Base-by-base conservation (phyloP, 2,329 filamentous ascomycete genomes). In the Neopestalotiopsis clavispora region DNA sequence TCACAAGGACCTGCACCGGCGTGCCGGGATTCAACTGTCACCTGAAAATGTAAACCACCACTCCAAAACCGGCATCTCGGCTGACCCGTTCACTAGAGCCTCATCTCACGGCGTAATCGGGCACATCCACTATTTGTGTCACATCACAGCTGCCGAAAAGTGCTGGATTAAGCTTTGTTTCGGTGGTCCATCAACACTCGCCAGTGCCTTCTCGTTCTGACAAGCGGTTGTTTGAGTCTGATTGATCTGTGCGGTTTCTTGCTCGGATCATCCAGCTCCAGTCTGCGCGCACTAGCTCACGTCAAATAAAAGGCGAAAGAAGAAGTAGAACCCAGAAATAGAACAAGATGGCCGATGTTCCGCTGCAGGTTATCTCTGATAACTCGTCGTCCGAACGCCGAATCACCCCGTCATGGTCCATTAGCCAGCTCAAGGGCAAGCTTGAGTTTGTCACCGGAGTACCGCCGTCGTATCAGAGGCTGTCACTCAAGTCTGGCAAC, bases 381-480 rank as follows among this genome's bases (percentile, higher is more conserved):
- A 93, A 92, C 80, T 87, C 92, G 62, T 89, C 91, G 63, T 95
- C 94, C 65, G 96, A 99, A 83, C 92, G 95, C 71, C 93, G 96
- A 74, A 90, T 98, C 79, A 95, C 94, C 32, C 95, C 95, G 14
- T 92, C 95, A 74, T 99, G 96, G 96, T 92, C 91, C 71, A 92
- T 99, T 77, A 86, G 87, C 67, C 91, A 94, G 75, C 87, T 98
- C 75, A 97, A 95, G 83, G 83, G 86, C 66, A 97, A 96, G 80
- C 90, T 99, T 65, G 95, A 98, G 81, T 92, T 94, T 71, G 91
- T 98, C 81, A 98, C 95, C 1, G 96, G 96, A 71, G 90, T 98
- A 49, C 95, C 96, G 17, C 93, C 95, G 12, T 87, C 87, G 38
- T 90, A 87, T 70, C 96, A 98, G 80, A 89, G 85, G 71, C 87